Percentiles rank a stretch among this genome's conserved stretches.
Conservation (phyloP, 371 early-diverging fungal genomes). For the Mucor plumbeus region DNA sequence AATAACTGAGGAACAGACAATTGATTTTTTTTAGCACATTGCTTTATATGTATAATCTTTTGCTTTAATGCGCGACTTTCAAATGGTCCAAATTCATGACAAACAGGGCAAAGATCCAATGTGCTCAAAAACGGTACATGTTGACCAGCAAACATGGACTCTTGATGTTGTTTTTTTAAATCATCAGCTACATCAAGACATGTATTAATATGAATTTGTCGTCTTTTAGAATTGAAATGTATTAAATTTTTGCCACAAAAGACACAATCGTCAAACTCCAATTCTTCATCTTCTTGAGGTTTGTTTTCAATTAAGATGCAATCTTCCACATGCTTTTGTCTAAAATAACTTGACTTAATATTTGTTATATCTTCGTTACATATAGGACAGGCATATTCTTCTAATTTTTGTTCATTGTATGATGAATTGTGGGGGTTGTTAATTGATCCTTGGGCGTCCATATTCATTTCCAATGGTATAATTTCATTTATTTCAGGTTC, state of each 20-base stretch:
- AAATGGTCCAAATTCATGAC: conserved; percentile 30
- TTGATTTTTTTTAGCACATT: conserved; percentile 21
- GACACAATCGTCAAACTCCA: conserved; percentile 34
- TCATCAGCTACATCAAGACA: conserved; percentile 36
- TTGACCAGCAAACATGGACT: conserved; percentile 30
- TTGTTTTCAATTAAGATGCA: conserved; percentile 21
- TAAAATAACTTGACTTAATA: conserved; percentile 26
- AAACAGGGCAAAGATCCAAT: conserved; percentile 38
- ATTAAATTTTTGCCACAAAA: conserved; percentile 41
- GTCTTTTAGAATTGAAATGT: conserved; percentile 14
- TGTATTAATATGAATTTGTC: conserved; percentile 33
- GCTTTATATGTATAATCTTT: conserved; percentile 34
- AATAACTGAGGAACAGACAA: conserved; percentile 26
- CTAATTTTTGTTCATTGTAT: not conserved
- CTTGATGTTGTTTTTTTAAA: conserved; percentile 6
- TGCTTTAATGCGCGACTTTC: conserved; percentile 11
- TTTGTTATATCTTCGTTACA: conserved; percentile 29
- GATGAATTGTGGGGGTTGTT: not conserved
- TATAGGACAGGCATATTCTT: conserved; percentile 35
- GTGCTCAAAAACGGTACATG: conserved; percentile 21
- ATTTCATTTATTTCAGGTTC: not conserved
- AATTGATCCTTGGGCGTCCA: not conserved
- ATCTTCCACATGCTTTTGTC: conserved; percentile 40
- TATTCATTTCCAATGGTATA: not conserved
- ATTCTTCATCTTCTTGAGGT: conserved; percentile 1